phyloP scores from a whole-genome alignment of 1,139 yeast genomes.

The Hansenula sp. region DNA sequence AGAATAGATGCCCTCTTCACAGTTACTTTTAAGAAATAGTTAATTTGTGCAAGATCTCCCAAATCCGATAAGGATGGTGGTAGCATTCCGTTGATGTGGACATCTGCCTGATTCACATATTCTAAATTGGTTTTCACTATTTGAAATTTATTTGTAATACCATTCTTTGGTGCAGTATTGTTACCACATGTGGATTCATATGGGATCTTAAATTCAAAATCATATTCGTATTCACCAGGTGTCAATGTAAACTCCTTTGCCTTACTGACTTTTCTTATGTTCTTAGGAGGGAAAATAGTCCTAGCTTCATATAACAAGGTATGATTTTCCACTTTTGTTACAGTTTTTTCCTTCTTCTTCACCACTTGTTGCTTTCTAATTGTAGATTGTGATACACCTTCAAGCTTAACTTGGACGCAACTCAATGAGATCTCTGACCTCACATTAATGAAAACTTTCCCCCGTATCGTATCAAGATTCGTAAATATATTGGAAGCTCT shows the following conservation, averaged over 20 bases:
- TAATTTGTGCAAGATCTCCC: conserved; percentile 42
- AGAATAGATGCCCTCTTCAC: conserved; percentile 51
- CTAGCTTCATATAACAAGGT: conserved; percentile 47
- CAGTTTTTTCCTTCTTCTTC: conserved; percentile 15
- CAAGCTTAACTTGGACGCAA: conserved; percentile 52
- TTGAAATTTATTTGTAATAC: conserved; percentile 2
- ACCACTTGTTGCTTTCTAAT: conserved; percentile 6
- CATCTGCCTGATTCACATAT: conserved; percentile 11
- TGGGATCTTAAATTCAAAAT: conserved; percentile 53
- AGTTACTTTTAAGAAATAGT: conserved; percentile 56
- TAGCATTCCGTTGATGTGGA: conserved; percentile 39
- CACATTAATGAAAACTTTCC: conserved; percentile 40
- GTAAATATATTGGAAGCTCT: conserved; percentile 2
- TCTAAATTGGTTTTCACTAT: not conserved
- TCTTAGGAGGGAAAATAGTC: conserved; percentile 57
- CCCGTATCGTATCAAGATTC: conserved; percentile 28
- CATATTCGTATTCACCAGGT: conserved; percentile 55
- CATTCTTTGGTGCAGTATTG: conserved; percentile 17
- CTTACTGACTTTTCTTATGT: conserved; percentile 41
- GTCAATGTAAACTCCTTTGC: conserved; percentile 49
- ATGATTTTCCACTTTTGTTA: conserved; percentile 40
- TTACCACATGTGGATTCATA: conserved; percentile 42
- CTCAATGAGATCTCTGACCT: conserved; percentile 42
- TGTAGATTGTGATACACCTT: conserved; percentile 44
- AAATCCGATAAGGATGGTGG: conserved; percentile 55